A percentile compares a stretch with the other conserved stretches of the same genome.
These are phyloP conservation scores for Boletus tomentosulus DNA, from an alignment of 768 basidiomycete species.

Conservation along the genomic window DNA sequence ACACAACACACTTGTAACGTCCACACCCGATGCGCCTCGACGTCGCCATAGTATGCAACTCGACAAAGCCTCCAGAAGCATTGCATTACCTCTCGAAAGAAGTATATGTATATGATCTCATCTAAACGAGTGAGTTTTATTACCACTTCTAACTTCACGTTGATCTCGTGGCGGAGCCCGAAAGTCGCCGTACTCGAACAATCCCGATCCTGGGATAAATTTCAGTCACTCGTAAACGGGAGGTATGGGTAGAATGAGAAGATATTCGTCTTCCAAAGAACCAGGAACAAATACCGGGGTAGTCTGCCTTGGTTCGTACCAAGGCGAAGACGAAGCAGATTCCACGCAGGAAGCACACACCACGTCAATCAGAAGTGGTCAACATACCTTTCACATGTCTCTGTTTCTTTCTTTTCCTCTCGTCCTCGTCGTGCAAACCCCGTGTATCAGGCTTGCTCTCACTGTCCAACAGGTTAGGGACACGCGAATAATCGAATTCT, in stretches of 20 bases:
- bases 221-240: slow-evolving; percentile 1
- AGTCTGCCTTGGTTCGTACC: background rate
- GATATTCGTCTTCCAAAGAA: slow-evolving; percentile 3
- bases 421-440: slow-evolving; percentile 25
- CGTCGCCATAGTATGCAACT: background rate
- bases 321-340: slow-evolving; percentile 3
- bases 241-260: background rate
- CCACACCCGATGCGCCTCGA: slow-evolving; percentile 13
- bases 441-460: slow-evolving; percentile 32
- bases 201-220: slow-evolving; percentile 34
- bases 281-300: background rate
- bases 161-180: slow-evolving; percentile 61
- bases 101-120: slow-evolving; percentile 25
- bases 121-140: slow-evolving; percentile 68
- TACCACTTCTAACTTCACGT: slow-evolving; percentile 63
- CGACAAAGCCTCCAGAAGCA: background rate
- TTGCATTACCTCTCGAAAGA: slow-evolving; percentile 3
- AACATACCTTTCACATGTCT: slow-evolving; percentile 41
- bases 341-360: slow-evolving; percentile 4
- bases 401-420: slow-evolving; percentile 47
- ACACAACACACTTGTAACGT: background rate
- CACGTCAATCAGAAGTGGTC: slow-evolving; percentile 1
- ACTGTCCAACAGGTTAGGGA: slow-evolving; percentile 70
- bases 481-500: slow-evolving; percentile 64
- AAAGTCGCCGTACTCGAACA: slow-evolving; percentile 49